Percentiles rank a stretch among this genome's conserved stretches.
Evolutionary conservation across 108 stramenopile species (phyloP).

Genomic region (Skeletonema tropicum): DNA sequence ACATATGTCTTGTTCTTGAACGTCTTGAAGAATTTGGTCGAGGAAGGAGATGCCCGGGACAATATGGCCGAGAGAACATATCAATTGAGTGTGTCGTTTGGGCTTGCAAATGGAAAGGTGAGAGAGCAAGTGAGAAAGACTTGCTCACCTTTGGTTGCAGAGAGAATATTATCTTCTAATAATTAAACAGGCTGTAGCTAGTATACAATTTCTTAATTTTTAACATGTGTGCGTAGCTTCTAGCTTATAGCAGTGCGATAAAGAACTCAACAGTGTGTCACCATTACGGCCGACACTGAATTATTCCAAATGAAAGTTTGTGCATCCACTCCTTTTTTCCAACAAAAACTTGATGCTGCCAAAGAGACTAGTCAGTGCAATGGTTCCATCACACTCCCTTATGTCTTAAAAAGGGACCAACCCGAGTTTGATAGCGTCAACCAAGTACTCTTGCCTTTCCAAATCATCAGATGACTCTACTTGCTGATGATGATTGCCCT

Average conservation of each 20-base stretch:
- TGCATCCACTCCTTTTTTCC: no score
- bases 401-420: neutral
- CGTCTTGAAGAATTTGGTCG: constrained; percentile 35
- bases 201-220: neutral
- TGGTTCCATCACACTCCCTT: neutral
- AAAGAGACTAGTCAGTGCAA: neutral
- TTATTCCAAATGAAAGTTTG: no score
- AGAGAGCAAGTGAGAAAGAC: constrained; percentile 25
- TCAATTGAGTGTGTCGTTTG: constrained; percentile 14
- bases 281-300: no score
- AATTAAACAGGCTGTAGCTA: neutral
- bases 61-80: constrained; percentile 43
- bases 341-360: no score
- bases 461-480: neutral
- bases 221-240: neutral
- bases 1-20: constrained; percentile 40
- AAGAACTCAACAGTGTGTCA: neutral
- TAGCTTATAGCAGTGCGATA: neutral
- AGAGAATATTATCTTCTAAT: constrained; percentile 15
- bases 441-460: neutral
- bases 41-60: constrained; percentile 34
- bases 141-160: constrained; percentile 28
- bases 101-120: constrained; percentile 26
- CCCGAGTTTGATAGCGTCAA: no score
- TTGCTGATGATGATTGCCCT: neutral